Base-by-base conservation (phyloP, 2,329 filamentous ascomycete genomes). In the Magnaporthiopsis poae region DNA sequence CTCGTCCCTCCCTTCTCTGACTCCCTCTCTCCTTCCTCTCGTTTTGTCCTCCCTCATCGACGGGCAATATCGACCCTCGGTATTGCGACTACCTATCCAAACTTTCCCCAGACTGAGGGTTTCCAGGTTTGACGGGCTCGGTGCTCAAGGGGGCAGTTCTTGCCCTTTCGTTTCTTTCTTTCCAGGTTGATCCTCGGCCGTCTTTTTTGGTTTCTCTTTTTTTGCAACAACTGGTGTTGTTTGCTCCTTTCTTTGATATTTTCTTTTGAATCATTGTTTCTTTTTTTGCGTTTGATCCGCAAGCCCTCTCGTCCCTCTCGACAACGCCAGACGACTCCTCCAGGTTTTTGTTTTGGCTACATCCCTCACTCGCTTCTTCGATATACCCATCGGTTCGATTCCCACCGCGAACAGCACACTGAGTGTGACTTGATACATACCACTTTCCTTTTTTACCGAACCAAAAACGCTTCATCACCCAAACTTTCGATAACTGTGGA, bases 131-230 rank as follows among this genome's bases (percentile, higher is more conserved):
- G 46, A 56, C 46, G 46, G 46, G 46, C 46, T 56, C n/a, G n/a
- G 46, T 56, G 46, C 25, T 56, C 46, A 56, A 8, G 46, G 72
- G 71, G 72, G 71, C 73, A 69, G 70, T 71, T 72, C 67, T 71
- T 74, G 70, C 71, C 67, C 69, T 75, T 74, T 68, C 67, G 70
- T 81, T 78, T 71, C 69, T 68, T 82, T 82, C 80, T 76, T 79
- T 79, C 80, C 81, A 81, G 83, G 83, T 85, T 85, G 83, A 85
- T 78, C 82, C 83, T 85, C 76, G 82, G 82, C 79, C 76, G 69
- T 74, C 71, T 79, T 74, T 72, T 79, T 79, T 81, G 69, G 69
- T 68, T 73, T 73, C 73, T 70, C 70, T 73, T 27, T 73, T 73
- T 64, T 52, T 68, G 68, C 21, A 61, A 59, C 46, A 36, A 60